Evolutionary conservation across 257 asterid genomes (phyloP).

Genomic region (Coffea canephora): DNA sequence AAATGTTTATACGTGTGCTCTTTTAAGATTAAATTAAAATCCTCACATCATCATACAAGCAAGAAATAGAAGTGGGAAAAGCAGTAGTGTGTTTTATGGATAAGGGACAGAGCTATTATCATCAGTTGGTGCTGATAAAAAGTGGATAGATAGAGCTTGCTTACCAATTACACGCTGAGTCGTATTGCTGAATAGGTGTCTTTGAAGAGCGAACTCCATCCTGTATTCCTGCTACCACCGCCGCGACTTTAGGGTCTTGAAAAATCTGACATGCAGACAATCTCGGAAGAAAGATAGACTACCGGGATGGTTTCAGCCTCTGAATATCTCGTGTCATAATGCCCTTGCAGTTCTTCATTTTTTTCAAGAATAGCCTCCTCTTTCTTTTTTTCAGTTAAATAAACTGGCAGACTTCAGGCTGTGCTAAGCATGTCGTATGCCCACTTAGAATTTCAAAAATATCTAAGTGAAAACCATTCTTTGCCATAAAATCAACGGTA

Average conservation of each 20-base stretch:
- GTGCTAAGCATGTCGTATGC: too few relatives aligned
- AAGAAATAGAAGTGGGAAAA: background rate
- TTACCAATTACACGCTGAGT: background rate
- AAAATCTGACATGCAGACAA: background rate
- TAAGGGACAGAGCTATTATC: background rate
- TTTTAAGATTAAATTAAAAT: background rate
- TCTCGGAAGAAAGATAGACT: constrained; percentile 13
- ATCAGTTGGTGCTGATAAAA: too few relatives aligned
- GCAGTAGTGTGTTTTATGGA: background rate
- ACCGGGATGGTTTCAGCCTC: constrained; percentile 14
- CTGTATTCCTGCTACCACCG: too few relatives aligned
- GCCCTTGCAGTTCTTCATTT: background rate
- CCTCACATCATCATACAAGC: background rate
- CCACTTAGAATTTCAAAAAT: too few relatives aligned
- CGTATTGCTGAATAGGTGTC: background rate
- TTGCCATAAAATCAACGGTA: too few relatives aligned
- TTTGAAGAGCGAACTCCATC: constrained; percentile 17
- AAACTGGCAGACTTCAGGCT: too few relatives aligned
- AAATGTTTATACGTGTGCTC: background rate
- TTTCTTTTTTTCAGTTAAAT: background rate
- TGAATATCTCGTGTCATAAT: background rate
- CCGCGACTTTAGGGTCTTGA: background rate
- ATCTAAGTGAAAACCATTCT: too few relatives aligned
- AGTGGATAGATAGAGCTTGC: background rate
- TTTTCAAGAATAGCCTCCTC: background rate